Evolutionary conservation across 2,329 filamentous ascomycete genomes (phyloP), one percentile per base, ranked within the genome.

Genomic region (Verticillium alfalfae): DNA sequence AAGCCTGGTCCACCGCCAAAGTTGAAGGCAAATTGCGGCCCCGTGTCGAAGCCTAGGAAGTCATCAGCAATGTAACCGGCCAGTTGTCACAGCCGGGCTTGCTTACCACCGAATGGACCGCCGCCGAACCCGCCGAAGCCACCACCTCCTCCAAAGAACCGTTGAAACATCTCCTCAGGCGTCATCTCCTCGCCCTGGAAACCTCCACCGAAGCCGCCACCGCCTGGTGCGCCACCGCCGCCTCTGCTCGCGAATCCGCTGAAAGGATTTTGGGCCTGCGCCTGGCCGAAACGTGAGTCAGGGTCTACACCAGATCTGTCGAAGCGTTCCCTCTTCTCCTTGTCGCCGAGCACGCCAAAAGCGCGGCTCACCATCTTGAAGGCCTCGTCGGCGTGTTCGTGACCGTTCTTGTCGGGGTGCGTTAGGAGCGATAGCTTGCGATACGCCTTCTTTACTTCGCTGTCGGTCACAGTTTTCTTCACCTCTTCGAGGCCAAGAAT

Each of bases 321-420:
- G 73, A 84, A 99, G 75, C 91, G 92, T 16, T 89, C 83, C 72
- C 92, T 90, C 86, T 98, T 98, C 66, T 98, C 94, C 71, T 92
- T 85, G 74, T 99, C 95, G 64, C 92, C 94, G 57, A 99, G 81
- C 59, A 98, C 87, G 69, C 96, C 91, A 74, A 99, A 99, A 16
- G 95, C 95, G 69, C 92, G 85, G 70, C 92, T 91, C 31, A 99
- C 93, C 91, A 97, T 91, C 81, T 99, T 99, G 81, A 99, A 99
- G 37, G 95, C 95, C 79, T 99, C 95, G 74, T 97, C 95, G 61
- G 95, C 94, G 63, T 96, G 88, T 41, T 94, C 89, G 74, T 97
- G 93, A 58, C 93, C 93, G 82, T 99, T 99, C 82, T 99, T 99
- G 81, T 99, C 95, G 66, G 95, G 95, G 81, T 99, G 95, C 63